Evolutionary conservation across 2,329 filamentous ascomycete genomes (phyloP).

Genomic region (Apiospora phragmitis): DNA sequence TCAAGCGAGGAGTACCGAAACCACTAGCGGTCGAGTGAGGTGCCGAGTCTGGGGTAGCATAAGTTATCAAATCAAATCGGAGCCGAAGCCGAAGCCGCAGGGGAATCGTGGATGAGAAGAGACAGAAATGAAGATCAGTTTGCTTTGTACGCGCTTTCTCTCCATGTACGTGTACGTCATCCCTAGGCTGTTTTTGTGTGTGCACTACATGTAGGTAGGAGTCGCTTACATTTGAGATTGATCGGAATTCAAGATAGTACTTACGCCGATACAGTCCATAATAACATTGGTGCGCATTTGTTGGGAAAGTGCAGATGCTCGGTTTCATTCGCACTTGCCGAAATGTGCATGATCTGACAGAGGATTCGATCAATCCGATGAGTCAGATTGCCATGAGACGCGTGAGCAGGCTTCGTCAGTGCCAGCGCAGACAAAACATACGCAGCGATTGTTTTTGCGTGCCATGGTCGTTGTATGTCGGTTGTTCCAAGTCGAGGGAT

Average conservation of each 20-base stretch:
- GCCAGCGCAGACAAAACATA: neutral
- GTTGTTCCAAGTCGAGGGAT: neutral
- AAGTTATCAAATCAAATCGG: neutral
- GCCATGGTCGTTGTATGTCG: neutral
- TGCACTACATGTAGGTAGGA: too few species aligned
- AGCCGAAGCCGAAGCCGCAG: neutral
- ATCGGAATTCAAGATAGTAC: neutral
- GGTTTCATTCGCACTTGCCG: neutral
- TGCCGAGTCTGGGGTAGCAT: neutral
- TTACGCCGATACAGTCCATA: neutral
- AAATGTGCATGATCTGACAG: neutral
- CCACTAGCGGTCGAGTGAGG: conserved; percentile 11
- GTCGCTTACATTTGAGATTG: neutral
- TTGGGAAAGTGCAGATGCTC: neutral
- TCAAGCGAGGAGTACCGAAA: conserved; percentile 19
- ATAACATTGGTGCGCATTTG: neutral
- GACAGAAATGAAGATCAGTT: neutral
- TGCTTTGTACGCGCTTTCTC: neutral
- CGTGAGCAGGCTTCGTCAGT: neutral
- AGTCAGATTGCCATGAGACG: neutral
- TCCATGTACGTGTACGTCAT: neutral
- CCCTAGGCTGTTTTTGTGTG: neutral
- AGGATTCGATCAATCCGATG: neutral
- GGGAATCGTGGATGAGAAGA: neutral
- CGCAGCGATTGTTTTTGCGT: neutral